Evolutionary conservation across 768 basidiomycete genomes (phyloP).

Genomic region (Phylloporus rhodoxanthus): DNA sequence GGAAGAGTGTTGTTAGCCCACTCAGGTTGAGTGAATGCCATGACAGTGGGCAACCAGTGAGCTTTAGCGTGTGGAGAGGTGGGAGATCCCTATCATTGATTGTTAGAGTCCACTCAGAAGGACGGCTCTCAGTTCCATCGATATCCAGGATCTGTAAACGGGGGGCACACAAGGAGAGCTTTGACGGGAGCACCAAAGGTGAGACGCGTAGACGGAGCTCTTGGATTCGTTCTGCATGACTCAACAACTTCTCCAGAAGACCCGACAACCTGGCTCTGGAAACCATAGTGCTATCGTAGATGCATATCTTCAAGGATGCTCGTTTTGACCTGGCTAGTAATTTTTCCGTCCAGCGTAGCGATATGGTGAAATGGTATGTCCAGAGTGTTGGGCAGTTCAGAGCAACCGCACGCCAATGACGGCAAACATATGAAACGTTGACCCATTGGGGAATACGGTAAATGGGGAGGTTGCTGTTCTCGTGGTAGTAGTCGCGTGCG

Average conservation of each 20-base stretch:
- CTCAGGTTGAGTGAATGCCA: too few species aligned
- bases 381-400: not conserved
- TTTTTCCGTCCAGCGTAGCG: conserved; percentile 33
- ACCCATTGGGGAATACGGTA: not conserved
- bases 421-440: not conserved
- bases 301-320: conserved; percentile 12
- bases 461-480: not conserved
- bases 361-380: conserved; percentile 19
- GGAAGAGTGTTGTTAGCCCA: too few species aligned
- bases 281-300: conserved; percentile 3
- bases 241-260: not conserved
- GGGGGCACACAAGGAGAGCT: not conserved
- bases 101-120: too few species aligned
- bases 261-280: too few species aligned
- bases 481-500: not conserved
- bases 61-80: too few species aligned
- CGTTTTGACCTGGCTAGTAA: conserved; percentile 40
- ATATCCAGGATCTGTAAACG: not conserved
- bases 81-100: too few species aligned
- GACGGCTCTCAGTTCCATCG: too few species aligned
- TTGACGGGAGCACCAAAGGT: not conserved
- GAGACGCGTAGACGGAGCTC: not conserved
- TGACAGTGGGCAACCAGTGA: too few species aligned
- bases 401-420: not conserved
- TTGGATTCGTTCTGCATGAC: not conserved